Conservation (phyloP, 495 filamentous ascomycete species). For the Aspergillus campestris region DNA sequence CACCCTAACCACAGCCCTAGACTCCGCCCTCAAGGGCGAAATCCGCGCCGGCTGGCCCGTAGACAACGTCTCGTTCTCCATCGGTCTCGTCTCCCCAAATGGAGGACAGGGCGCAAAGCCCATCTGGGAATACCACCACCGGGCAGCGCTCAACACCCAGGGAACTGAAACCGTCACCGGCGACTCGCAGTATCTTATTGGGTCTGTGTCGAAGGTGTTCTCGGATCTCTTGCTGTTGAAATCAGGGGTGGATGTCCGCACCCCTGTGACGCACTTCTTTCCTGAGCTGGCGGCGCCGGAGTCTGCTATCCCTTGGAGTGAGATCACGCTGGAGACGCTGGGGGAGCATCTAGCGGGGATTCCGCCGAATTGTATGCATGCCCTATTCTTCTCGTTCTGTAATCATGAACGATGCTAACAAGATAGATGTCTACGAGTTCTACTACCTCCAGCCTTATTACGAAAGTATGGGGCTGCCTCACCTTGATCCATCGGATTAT, state of each 20-base stretch:
- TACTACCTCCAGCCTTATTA: conserved; percentile 7
- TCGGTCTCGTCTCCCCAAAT: conserved; percentile 5
- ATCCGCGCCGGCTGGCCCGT: conserved; percentile 11
- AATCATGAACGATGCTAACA: background rate
- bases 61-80: conserved; percentile 9
- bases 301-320: conserved; percentile 5
- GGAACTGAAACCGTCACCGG: background rate
- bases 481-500: conserved; percentile 5
- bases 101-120: background rate
- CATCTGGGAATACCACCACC: conserved; percentile 15
- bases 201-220: conserved; percentile 11
- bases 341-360: conserved; percentile 10
- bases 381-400: background rate
- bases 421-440: conserved; percentile 4
- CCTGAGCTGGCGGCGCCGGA: background rate
- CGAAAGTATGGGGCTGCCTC: conserved; percentile 7
- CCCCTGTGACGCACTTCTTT: conserved; percentile 8
- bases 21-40: conserved; percentile 4
- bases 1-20: background rate
- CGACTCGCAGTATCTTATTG: conserved; percentile 11
- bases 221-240: conserved; percentile 11
- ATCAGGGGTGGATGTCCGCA: conserved; percentile 5
- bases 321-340: conserved; percentile 9
- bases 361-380: conserved; percentile 8
- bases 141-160: conserved; percentile 2